These are phyloP conservation scores for Penicillium lividum DNA, from an alignment of 495 filamentous ascomycete species.

Conservation along the genomic window DNA sequence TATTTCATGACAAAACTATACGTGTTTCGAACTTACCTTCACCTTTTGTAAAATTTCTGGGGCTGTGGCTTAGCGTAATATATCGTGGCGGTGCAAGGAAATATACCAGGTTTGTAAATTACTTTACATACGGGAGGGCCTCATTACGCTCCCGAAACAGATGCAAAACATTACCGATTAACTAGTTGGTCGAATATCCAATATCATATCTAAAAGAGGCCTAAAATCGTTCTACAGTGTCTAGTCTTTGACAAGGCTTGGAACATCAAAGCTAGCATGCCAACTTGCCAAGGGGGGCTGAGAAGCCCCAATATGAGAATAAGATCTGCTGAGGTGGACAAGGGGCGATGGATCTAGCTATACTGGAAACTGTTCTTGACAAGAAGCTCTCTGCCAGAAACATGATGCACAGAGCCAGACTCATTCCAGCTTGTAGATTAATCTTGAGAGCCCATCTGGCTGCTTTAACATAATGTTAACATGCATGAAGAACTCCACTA, in stretches of 20 bases:
- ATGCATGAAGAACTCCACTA: constrained; percentile 7
- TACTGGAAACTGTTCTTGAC: neutral
- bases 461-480: constrained; percentile 2
- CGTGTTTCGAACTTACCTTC: neutral
- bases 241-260: too few relatives aligned
- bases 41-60: neutral
- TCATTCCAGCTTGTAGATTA: constrained; percentile 1
- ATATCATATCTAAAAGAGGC: neutral
- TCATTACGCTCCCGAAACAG: neutral
- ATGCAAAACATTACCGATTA: neutral
- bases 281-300: neutral
- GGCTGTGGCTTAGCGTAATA: neutral
- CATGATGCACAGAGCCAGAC: too few relatives aligned
- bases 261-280: neutral
- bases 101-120: neutral
- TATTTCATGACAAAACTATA: neutral
- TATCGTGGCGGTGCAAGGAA: neutral
- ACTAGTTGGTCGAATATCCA: neutral
- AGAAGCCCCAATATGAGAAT: neutral
- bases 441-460: constrained; percentile 3
- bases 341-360: constrained; percentile 3
- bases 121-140: neutral
- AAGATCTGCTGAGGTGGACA: neutral
- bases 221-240: too few relatives aligned
- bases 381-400: too few relatives aligned